phyloP scores from a whole-genome alignment of 202 grass and related monocot genomes.

The Sporobolus alterniflorus region DNA sequence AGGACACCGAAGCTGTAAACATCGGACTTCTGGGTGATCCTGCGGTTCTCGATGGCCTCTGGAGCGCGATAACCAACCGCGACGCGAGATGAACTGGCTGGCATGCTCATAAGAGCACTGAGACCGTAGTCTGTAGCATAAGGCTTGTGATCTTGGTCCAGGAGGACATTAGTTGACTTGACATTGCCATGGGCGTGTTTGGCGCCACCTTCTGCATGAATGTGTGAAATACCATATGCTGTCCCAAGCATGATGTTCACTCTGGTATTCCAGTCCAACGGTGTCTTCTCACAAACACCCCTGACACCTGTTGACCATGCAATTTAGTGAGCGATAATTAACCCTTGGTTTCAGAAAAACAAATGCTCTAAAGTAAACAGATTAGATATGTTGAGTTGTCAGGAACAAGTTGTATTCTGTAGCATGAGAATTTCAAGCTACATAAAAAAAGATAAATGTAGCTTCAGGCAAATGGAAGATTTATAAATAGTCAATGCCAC shows the following conservation, averaged over 20 bases:
- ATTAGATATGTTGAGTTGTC: not conserved
- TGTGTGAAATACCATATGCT: constrained; percentile 73
- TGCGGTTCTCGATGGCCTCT: constrained; percentile 79
- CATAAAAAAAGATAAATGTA: not conserved
- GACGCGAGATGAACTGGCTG: constrained; percentile 56
- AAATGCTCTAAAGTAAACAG: not conserved
- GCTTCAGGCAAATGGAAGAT: constrained; percentile 18
- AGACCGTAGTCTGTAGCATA: constrained; percentile 85
- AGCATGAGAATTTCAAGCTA: not conserved
- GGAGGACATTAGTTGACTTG: constrained; percentile 88
- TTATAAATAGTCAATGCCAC: not conserved
- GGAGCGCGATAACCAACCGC: constrained; percentile 85
- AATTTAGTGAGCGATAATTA: not conserved
- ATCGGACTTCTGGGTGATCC: constrained; percentile 83
- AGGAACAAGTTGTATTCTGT: not conserved
- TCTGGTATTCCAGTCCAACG: constrained; percentile 81
- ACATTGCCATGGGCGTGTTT: constrained; percentile 94
- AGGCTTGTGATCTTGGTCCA: constrained; percentile 62
- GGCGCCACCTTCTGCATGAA: constrained; percentile 74
- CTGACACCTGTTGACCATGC: constrained; percentile 56
- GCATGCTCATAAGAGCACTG: constrained; percentile 55
- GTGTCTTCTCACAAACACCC: constrained; percentile 55
- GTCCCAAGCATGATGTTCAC: constrained; percentile 81
- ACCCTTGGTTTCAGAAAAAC: not conserved
- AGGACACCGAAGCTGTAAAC: constrained; percentile 93